Evolutionary conservation across 768 basidiomycete genomes (phyloP).

Genomic region (Peribolospora baueri): DNA sequence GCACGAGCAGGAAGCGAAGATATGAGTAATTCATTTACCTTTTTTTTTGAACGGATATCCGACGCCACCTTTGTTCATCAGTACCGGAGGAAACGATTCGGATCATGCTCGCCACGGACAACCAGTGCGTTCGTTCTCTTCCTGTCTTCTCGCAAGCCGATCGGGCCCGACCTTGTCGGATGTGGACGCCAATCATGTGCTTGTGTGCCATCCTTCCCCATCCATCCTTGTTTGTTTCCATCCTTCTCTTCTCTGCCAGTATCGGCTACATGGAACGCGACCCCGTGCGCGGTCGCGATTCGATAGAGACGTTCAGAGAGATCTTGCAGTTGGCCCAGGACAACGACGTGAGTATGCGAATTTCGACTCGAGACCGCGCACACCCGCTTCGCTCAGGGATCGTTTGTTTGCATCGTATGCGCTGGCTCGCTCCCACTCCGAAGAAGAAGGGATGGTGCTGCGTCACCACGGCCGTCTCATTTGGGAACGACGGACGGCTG

Average conservation of each 20-base stretch:
- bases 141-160: no score
- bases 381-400: background rate
- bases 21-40: no score
- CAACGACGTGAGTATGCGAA: constrained; percentile 36
- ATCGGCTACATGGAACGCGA: constrained; percentile 83
- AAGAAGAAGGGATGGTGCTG: no score
- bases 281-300: constrained; percentile 78
- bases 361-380: background rate
- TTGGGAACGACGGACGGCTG: background rate
- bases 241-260: background rate
- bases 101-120: constrained; percentile 14
- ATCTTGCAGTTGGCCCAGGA: constrained; percentile 77
- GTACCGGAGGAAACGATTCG: background rate
- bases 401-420: background rate
- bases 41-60: no score
- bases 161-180: no score
- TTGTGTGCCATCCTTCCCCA: no score
- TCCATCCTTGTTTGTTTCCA: no score
- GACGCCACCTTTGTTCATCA: no score
- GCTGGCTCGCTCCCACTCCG: no score
- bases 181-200: no score
- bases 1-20: no score
- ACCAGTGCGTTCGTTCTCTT: constrained; percentile 3
- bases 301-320: constrained; percentile 83
- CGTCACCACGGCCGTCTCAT: no score